Percentiles rank a stretch among this genome's conserved stretches.
Conservation (phyloP, 2,329 filamentous ascomycete genomes). For the Westerdykella sp. region DNA sequence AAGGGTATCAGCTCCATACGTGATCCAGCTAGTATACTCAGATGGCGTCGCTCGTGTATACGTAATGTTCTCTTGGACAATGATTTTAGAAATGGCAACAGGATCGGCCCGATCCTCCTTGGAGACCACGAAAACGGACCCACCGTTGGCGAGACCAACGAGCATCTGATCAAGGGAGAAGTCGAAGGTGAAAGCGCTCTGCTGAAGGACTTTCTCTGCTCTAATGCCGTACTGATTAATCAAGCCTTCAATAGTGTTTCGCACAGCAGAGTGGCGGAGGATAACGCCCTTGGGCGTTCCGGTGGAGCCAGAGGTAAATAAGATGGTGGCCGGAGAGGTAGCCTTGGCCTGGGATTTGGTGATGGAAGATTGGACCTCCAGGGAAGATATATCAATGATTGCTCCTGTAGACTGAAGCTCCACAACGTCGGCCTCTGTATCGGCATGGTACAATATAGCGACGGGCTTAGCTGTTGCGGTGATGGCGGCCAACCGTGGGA, state of each 20-base stretch:
- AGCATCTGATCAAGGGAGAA: slow-evolving; percentile 38
- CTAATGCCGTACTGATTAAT: background rate
- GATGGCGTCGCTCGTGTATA: no score
- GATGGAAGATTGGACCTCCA: no score
- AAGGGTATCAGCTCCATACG: no score
- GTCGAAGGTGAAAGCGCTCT: slow-evolving; percentile 38
- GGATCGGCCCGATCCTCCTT: no score
- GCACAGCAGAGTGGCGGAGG: slow-evolving; percentile 13
- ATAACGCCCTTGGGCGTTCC: slow-evolving; percentile 9
- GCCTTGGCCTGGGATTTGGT: background rate
- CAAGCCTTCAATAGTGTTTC: slow-evolving; percentile 17
- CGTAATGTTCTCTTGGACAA: no score
- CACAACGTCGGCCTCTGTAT: background rate
- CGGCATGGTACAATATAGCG: background rate
- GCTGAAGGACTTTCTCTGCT: slow-evolving; percentile 48
- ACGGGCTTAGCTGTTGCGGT: slow-evolving; percentile 20
- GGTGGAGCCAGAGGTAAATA: slow-evolving; percentile 9
- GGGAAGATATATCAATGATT: no score
- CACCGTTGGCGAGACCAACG: slow-evolving; percentile 36
- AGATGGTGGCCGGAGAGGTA: background rate
- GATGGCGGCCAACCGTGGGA: slow-evolving; percentile 22
- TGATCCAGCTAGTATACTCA: no score
- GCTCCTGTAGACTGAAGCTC: background rate
- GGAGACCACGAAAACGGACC: slow-evolving; percentile 28
- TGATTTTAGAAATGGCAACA: no score